Conservation (phyloP, 2,329 filamentous ascomycete genomes). For the Penicillium rolfsii region DNA sequence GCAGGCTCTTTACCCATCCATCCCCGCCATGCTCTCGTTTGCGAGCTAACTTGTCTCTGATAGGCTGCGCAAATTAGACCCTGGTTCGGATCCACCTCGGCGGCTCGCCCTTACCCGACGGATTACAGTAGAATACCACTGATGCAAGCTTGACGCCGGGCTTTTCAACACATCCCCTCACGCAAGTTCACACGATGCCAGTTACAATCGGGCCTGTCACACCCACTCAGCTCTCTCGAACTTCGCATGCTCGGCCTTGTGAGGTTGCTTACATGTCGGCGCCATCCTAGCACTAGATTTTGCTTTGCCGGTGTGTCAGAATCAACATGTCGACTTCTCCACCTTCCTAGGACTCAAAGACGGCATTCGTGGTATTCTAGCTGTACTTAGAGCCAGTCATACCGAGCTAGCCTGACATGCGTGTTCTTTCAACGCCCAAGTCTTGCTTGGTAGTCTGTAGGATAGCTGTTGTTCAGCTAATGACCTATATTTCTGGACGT, state of each 20-base stretch:
- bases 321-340: neutral
- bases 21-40: neutral
- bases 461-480: neutral
- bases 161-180: neutral
- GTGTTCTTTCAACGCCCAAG: slow-evolving; percentile 50
- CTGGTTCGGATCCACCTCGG: neutral
- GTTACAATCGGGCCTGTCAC: too few relatives aligned
- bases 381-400: neutral
- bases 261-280: neutral
- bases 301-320: neutral
- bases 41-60: neutral
- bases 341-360: neutral
- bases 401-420: slow-evolving; percentile 30
- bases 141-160: neutral
- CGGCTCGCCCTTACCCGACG: neutral
- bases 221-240: neutral
- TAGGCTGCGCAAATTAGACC: neutral
- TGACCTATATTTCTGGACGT: neutral
- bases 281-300: neutral
- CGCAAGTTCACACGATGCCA: neutral
- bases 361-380: too few relatives aligned
- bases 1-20: neutral
- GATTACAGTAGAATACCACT: neutral
- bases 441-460: slow-evolving; percentile 51
- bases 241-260: neutral